Conservation (phyloP, 352 stramenopile genomes). For the Phytophthora pseudosyringae region DNA sequence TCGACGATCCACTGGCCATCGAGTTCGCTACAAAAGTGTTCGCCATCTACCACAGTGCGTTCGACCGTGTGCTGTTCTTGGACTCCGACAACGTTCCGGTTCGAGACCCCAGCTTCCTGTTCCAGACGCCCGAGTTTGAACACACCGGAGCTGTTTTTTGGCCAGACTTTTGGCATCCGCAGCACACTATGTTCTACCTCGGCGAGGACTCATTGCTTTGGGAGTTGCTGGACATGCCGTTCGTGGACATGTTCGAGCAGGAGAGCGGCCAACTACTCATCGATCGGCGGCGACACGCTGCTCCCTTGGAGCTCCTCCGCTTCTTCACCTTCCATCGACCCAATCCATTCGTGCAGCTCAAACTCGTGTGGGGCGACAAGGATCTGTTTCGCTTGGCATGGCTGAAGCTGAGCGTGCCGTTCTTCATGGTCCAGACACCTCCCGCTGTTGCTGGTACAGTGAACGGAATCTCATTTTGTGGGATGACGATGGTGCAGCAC, state of each 20-base stretch:
- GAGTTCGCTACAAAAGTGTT: constrained; percentile 58
- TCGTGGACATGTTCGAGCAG: constrained; percentile 70
- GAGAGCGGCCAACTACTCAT: constrained; percentile 44
- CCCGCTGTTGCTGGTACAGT: constrained; percentile 46
- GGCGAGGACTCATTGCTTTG: constrained; percentile 52
- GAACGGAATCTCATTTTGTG: constrained; percentile 49
- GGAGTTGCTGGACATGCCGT: constrained; percentile 49
- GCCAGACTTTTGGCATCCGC: constrained; percentile 36
- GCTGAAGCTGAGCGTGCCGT: constrained; percentile 60
- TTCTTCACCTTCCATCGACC: constrained; percentile 51
- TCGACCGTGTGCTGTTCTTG: constrained; percentile 54
- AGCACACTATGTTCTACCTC: constrained; percentile 60
- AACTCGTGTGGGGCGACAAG: constrained; percentile 45
- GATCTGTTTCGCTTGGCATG: constrained; percentile 64
- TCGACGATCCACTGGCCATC: constrained; percentile 32
- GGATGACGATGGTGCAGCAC: not conserved
- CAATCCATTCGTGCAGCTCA: constrained; percentile 53
- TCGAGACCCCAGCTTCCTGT: constrained; percentile 20
- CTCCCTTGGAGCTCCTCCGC: constrained; percentile 33
- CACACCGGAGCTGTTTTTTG: constrained; percentile 58
- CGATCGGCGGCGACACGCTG: constrained; percentile 33
- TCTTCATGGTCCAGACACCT: constrained; percentile 55
- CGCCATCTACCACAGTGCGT: constrained; percentile 48
- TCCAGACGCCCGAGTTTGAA: constrained; percentile 16
- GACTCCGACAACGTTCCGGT: constrained; percentile 57